phyloP scores from a whole-genome alignment of 2,329 filamentous ascomycete genomes.

The Teratosphaeria nubilosa region DNA sequence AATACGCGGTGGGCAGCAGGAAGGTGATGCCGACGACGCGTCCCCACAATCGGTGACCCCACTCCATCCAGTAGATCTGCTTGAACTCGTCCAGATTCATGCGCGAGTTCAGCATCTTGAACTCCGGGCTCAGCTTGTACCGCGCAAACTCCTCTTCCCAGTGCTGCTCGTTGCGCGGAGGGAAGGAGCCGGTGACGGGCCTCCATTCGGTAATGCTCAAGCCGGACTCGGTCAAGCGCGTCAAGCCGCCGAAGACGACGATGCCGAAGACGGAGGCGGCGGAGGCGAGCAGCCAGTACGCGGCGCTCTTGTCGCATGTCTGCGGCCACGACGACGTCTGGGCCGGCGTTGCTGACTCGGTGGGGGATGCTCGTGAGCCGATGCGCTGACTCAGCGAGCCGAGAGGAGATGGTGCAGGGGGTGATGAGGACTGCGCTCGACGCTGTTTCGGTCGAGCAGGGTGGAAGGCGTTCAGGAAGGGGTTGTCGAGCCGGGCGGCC shows the following conservation, averaged over 20 bases:
- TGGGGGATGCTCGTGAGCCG: not conserved
- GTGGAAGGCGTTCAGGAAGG: conserved; percentile 26
- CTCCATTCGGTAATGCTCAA: conserved; percentile 98
- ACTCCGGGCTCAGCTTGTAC: conserved; percentile 88
- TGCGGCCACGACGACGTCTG: conserved; percentile 16
- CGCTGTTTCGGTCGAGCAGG: not conserved
- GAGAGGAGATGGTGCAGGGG: conserved; percentile 20
- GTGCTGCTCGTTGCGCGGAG: conserved; percentile 64
- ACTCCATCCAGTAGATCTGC: conserved; percentile 99
- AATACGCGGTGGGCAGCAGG: conserved; percentile 78
- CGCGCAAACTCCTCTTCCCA: conserved; percentile 92
- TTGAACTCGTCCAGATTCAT: conserved; percentile 95
- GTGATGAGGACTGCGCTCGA: conserved; percentile 13
- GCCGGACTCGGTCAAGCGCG: conserved; percentile 87
- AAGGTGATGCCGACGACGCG: conserved; percentile 84
- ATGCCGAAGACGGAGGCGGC: conserved; percentile 94
- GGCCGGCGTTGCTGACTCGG: conserved; percentile 2
- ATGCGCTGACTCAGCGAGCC: conserved; percentile 23
- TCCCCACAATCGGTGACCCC: conserved; percentile 91
- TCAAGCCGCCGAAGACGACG: conserved; percentile 88
- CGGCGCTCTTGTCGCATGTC: conserved; percentile 61
- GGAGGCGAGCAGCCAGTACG: conserved; percentile 85
- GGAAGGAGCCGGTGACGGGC: conserved; percentile 84
- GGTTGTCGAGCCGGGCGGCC: conserved; percentile 21
- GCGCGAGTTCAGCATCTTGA: conserved; percentile 78